These are phyloP conservation scores for Scorias spongiosa DNA, from an alignment of 2,329 filamentous ascomycete genomes.

Conservation along the genomic window DNA sequence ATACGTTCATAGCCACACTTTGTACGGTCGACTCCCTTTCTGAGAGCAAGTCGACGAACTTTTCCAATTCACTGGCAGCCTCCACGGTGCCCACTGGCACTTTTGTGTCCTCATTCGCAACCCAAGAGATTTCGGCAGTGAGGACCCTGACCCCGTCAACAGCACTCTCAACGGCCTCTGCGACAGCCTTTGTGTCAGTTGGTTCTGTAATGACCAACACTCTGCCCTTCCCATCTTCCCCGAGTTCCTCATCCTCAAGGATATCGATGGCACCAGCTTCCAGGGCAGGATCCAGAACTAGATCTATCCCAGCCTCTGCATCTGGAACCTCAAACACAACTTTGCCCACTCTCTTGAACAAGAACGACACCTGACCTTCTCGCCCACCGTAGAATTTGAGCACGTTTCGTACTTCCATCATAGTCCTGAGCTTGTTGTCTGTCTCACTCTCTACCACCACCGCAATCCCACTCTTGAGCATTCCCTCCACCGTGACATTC, in stretches of 20 bases:
- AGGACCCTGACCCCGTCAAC: constrained; percentile 49
- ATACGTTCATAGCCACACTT: constrained; percentile 59
- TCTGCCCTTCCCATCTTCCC: constrained; percentile 51
- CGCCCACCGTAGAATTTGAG: constrained; percentile 59
- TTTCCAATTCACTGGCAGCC: constrained; percentile 40
- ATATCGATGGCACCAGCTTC: constrained; percentile 72
- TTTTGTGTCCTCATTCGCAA: constrained; percentile 65
- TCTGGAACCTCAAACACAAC: constrained; percentile 52
- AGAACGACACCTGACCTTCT: constrained; percentile 60
- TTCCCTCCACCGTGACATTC: constrained; percentile 59
- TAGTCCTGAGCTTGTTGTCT: constrained; percentile 58
- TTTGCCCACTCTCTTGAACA: constrained; percentile 70
- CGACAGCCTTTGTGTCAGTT: constrained; percentile 46
- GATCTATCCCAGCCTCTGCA: constrained; percentile 40
- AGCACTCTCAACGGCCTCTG: constrained; percentile 45
- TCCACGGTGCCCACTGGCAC: constrained; percentile 45
- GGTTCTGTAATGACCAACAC: constrained; percentile 59
- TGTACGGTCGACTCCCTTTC: constrained; percentile 57
- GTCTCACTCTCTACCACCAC: constrained; percentile 76
- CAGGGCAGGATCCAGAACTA: constrained; percentile 65
- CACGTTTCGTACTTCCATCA: constrained; percentile 56
- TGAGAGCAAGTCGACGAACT: constrained; percentile 44
- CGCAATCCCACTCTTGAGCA: constrained; percentile 58
- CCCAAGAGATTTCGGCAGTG: constrained; percentile 70
- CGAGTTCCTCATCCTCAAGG: constrained; percentile 51